Percentiles rank a stretch among this genome's conserved stretches.
Evolutionary conservation across 257 asterid species (phyloP).

Genomic region (Handroanthus guayacan): DNA sequence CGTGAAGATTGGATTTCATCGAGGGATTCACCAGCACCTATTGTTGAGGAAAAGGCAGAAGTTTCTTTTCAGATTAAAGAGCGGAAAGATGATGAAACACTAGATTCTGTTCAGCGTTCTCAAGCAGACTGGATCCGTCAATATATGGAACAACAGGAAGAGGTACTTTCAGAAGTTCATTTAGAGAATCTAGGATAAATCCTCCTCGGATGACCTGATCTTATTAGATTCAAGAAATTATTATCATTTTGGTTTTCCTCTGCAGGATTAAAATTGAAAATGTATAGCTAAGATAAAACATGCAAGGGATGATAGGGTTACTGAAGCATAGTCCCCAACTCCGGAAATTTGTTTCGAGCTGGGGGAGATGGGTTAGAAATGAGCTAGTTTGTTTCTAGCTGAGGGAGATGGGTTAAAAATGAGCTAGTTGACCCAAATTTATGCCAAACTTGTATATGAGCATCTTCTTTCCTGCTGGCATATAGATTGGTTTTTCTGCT

Average conservation of each 20-base stretch:
- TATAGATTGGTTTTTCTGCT: slow-evolving; percentile 8
- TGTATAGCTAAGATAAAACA: slow-evolving; percentile 4
- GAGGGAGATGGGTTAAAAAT: slow-evolving; percentile 15
- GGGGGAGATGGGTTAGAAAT: slow-evolving; percentile 14
- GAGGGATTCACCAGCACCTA: slow-evolving; percentile 52
- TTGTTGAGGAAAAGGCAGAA: slow-evolving; percentile 52
- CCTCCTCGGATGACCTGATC: slow-evolving; percentile 5
- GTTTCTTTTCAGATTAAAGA: slow-evolving; percentile 57
- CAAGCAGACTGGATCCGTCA: slow-evolving; percentile 97
- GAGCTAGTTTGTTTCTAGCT: slow-evolving; percentile 7
- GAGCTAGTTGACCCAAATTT: not conserved
- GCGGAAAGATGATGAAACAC: slow-evolving; percentile 64
- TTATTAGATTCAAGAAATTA: not conserved
- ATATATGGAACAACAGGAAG: slow-evolving; percentile 93
- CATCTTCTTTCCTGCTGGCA: slow-evolving; percentile 12
- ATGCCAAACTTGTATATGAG: not conserved
- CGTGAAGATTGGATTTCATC: slow-evolving; percentile 88
- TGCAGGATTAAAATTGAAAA: not conserved
- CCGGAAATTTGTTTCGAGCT: slow-evolving; percentile 14
- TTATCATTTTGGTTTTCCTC: slow-evolving; percentile 23
- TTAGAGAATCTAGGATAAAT: slow-evolving; percentile 13
- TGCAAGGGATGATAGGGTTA: slow-evolving; percentile 21
- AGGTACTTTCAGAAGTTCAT: slow-evolving; percentile 54
- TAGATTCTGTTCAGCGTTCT: slow-evolving; percentile 64
- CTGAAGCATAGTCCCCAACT: not conserved